Evolutionary conservation across 1,284 basidiomycete species (phyloP).

Genomic region (Phaffia rhodozyma): DNA sequence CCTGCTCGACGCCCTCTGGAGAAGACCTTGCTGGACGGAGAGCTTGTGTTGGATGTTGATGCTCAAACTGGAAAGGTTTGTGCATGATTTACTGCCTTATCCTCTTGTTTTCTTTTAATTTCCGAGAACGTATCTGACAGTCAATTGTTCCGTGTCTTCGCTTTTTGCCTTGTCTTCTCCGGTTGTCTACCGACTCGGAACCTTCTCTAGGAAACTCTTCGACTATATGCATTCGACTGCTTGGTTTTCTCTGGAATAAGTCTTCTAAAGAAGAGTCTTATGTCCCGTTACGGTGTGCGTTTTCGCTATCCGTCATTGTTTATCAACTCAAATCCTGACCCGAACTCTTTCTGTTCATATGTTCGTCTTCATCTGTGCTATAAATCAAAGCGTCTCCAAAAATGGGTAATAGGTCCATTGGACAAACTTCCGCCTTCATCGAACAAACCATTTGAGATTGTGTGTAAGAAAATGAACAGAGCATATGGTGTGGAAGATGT

Average conservation of each 20-base stretch:
- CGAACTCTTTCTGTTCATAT: not conserved
- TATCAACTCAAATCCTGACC: slow-evolving; percentile 9
- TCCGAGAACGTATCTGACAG: not conserved
- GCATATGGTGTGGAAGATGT: slow-evolving; percentile 82
- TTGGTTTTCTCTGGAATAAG: slow-evolving; percentile 76
- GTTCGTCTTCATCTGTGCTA: not conserved
- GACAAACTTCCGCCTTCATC: slow-evolving; percentile 55
- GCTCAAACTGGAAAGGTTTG: slow-evolving; percentile 54
- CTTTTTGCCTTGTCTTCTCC: not conserved
- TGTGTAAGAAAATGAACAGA: slow-evolving; percentile 77
- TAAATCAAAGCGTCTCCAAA: slow-evolving; percentile 54
- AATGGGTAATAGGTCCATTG: slow-evolving; percentile 74
- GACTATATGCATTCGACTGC: slow-evolving; percentile 86
- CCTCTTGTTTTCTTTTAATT: not conserved
- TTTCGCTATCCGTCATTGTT: slow-evolving; percentile 15
- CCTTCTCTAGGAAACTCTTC: slow-evolving; percentile 51
- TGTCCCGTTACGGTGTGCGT: slow-evolving; percentile 81
- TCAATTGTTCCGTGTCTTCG: not conserved
- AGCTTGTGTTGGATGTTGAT: slow-evolving; percentile 85
- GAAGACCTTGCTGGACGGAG: slow-evolving; percentile 83
- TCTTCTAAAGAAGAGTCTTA: slow-evolving; percentile 68
- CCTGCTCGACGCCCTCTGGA: slow-evolving; percentile 41
- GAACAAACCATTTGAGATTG: slow-evolving; percentile 45
- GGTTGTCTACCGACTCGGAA: not conserved
- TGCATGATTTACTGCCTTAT: slow-evolving; percentile 19